Percentiles rank a stretch among this genome's conserved stretches.
Conservation (phyloP, 2,329 filamentous ascomycete species). For the Berkeleyomyces rouxiae region DNA sequence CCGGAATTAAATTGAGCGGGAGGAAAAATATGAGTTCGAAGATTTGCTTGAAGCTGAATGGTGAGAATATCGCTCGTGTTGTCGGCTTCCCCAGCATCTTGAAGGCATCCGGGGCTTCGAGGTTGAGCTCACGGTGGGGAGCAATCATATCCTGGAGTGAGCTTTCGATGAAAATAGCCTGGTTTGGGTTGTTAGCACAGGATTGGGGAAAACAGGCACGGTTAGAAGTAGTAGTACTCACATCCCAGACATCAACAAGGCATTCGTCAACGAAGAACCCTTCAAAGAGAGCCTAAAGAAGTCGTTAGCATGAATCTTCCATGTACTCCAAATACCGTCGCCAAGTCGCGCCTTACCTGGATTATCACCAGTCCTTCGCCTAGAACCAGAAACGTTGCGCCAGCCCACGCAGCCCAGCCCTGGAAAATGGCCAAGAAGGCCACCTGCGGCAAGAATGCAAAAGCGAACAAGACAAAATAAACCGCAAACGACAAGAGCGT, state of each 20-base stretch:
- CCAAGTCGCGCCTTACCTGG: constrained; percentile 17
- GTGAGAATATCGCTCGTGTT: constrained; percentile 59
- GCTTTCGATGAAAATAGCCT: constrained; percentile 59
- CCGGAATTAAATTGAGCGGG: constrained; percentile 75
- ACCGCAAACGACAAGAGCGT: constrained; percentile 69
- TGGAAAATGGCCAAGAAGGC: constrained; percentile 84
- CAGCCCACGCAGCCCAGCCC: constrained; percentile 74
- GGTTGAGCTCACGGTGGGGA: constrained; percentile 46
- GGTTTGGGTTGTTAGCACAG: constrained; percentile 5
- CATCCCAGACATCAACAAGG: constrained; percentile 70
- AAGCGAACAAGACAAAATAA: constrained; percentile 72
- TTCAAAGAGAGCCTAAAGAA: constrained; percentile 43
- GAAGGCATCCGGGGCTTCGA: constrained; percentile 54
- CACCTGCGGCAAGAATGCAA: constrained; percentile 76
- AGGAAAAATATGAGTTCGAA: constrained; percentile 63
- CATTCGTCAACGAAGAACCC: constrained; percentile 69
- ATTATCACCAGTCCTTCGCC: constrained; percentile 63
- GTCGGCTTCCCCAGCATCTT: constrained; percentile 73
- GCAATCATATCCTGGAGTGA: constrained; percentile 53
- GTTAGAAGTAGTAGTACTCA: constrained; percentile 25
- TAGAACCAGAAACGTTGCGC: constrained; percentile 73
- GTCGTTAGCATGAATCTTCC: neutral
- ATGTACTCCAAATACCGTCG: no score
- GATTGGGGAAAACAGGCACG: constrained; percentile 10
- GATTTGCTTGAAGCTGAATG: constrained; percentile 84